These are phyloP conservation scores for Ceratocystis alfenasii DNA, from an alignment of 2,329 filamentous ascomycete genomes.

Conservation along the genomic window DNA sequence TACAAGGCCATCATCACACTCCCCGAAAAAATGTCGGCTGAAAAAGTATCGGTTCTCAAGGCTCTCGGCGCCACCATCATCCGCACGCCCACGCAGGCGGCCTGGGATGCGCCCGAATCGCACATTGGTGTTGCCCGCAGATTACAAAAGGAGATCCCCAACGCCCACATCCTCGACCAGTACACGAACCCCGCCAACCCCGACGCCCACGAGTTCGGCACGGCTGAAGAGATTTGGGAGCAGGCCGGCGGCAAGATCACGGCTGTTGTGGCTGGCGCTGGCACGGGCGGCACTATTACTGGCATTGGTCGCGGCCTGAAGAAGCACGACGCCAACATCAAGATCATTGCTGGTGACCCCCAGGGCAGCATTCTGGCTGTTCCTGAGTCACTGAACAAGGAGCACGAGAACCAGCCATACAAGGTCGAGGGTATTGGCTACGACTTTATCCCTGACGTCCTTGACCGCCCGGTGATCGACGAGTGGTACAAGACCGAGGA, in stretches of 20 bases:
- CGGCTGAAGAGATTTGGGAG: slow-evolving; percentile 89
- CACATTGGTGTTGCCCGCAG: slow-evolving; percentile 90
- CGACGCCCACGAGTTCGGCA: slow-evolving; percentile 82
- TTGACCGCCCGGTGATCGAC: slow-evolving; percentile 68
- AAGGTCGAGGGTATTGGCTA: slow-evolving; percentile 99
- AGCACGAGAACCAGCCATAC: slow-evolving; percentile 71
- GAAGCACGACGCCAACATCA: slow-evolving; percentile 76
- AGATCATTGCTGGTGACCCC: slow-evolving; percentile 85
- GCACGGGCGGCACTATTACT: slow-evolving; percentile 90
- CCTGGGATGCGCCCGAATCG: slow-evolving; percentile 86
- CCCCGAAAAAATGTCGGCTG: slow-evolving; percentile 97
- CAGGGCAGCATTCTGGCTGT: slow-evolving; percentile 82
- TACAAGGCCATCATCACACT: slow-evolving; percentile 98
- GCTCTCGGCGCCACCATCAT: slow-evolving; percentile 96
- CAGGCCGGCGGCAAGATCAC: slow-evolving; percentile 76
- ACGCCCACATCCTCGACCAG: slow-evolving; percentile 94
- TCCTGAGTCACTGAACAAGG: slow-evolving; percentile 66
- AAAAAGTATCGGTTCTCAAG: slow-evolving; percentile 91
- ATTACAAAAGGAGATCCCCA: slow-evolving; percentile 88
- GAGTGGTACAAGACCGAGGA: slow-evolving; percentile 99
- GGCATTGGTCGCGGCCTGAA: slow-evolving; percentile 73
- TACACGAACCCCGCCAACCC: slow-evolving; percentile 90
- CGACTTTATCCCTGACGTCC: slow-evolving; percentile 91
- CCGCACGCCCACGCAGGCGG: slow-evolving; percentile 88
- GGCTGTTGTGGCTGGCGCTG: slow-evolving; percentile 79